Base-by-base conservation (phyloP, 108 stramenopile species). In the Aurantiochytrium sp. region DNA sequence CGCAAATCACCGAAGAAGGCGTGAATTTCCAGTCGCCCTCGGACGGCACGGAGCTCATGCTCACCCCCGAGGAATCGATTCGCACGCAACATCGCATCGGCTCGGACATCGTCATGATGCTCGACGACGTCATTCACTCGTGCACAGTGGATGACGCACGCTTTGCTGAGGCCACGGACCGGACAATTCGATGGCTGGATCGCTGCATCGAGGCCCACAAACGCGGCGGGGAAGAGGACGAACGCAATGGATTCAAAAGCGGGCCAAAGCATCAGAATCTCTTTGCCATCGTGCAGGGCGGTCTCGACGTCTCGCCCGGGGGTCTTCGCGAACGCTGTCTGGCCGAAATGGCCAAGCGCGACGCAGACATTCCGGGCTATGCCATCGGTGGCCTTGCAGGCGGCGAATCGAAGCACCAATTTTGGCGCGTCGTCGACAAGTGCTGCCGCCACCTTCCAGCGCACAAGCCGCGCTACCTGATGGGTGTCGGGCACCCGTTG, bases 401-500 rank as follows among this genome's bases (percentile, higher is more conserved):
- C 25, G 98, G 98, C 5, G 98, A 99, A 91, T 92, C 94, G 60
- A 99, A 99, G 90, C 96, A 97, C 89, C 94, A 94, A 25, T 99
- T 99, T 93, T 99, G 98, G 98, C 94, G 89, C 58, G 98, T 99
- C 5, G 98, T 99, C 1, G 93, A 97, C 91, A 96, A 97, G 89
- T 97, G 96, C 83, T 96, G 97, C 90, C 73, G 89, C 28, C 93
- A 95, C 51, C 91, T 99, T 19, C 98, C 98, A 8, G 93, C 95
- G 90, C 92, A 95, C 89, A 96, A 97, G 83, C 97, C 97, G 5
- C 91, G 98, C 49, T 99, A 99, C 91, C 90, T 98, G 59, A 99
- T 99, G 98, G 98, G 98, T 3, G 98, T 99, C 4, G 98, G 98
- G 29, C 98, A 98, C 93, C 98, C 98, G 59, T 90, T 99, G 12